Evolutionary conservation across 2,329 filamentous ascomycete species (phyloP), one percentile per base, ranked within the genome.

Genomic region (Cryphonectria naterciae): DNA sequence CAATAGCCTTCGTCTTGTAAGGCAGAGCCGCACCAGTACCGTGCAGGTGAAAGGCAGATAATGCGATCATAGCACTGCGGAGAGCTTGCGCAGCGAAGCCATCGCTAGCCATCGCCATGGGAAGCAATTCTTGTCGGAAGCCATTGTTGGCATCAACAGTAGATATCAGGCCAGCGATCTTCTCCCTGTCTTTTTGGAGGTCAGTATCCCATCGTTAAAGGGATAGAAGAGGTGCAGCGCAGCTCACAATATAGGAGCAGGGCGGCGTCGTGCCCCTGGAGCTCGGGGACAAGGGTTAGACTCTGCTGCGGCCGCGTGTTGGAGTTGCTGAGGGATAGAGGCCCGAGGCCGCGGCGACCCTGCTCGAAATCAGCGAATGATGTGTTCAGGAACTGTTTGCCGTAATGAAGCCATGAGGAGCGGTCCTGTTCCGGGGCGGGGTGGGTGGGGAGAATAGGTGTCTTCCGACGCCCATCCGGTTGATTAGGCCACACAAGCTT

Each of bases 401-500:
- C 80, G 68, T 81, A 80, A 70, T 79, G 73, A 56, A 74, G 69
- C 1, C 76, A 74, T 49, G 39, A 43, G 43, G 60, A 32, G 39
- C n/a, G 43, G 41, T 54, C 58, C 8, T n/a, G 35, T 28, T 41
- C 58, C 46, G 61, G 46, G 4, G 37, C 64, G 37, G 56, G 62
- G 61, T 72, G 68, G 25, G 68, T 54, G 39, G 72, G 68, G 35
- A 72, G 70, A 11, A 58, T 70, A 52, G 70, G 70, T 49, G 60
- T 75, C 58, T 75, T 75, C 70, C 83, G 80, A 56, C 83, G 78
- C 13, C 84, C 83, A 72, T 85, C 83, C n/a, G 79, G 78, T 68
- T 81, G 81, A 72, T 85, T 83, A 11, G 84, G 83, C 84, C 84
- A 86, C 7, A 81, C 78, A 5, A 86, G 80, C 56, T 83, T 83